Percentiles rank a stretch among this genome's conserved stretches.
phyloP scores from a whole-genome alignment of 164 flowering plant species.

The Kalanchoe fedtschenkoi region DNA sequence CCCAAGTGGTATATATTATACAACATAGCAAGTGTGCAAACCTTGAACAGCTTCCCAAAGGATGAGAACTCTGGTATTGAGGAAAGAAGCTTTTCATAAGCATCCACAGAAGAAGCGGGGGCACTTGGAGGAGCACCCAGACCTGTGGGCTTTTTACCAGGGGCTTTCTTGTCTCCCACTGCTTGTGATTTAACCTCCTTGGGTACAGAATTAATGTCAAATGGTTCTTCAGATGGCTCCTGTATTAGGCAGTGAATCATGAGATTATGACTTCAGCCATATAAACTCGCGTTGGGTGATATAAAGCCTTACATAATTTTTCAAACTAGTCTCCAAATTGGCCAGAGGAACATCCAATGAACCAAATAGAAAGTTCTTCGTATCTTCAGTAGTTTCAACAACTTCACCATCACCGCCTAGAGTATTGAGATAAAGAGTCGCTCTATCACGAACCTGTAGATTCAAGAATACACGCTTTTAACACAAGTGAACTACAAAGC shows the following conservation, averaged over 20 bases:
- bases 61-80: slow-evolving; percentile 72
- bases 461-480: not conserved
- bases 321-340: slow-evolving; percentile 79
- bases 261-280: slow-evolving; percentile 3
- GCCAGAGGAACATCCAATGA: slow-evolving; percentile 71
- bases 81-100: slow-evolving; percentile 75
- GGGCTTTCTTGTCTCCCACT: slow-evolving; percentile 87
- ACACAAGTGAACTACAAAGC: not conserved
- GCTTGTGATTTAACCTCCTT: slow-evolving; percentile 83
- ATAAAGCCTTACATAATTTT: slow-evolving; percentile 57
- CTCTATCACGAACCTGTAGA: slow-evolving; percentile 92
- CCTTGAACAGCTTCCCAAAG: slow-evolving; percentile 97
- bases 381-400: slow-evolving; percentile 61
- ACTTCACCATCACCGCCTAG: slow-evolving; percentile 72
- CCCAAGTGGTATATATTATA: not conserved
- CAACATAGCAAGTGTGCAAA: slow-evolving; percentile 14
- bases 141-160: slow-evolving; percentile 81
- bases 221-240: slow-evolving; percentile 84
- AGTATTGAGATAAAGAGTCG: slow-evolving; percentile 76
- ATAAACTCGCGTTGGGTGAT: not conserved
- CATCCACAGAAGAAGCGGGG: slow-evolving; percentile 61
- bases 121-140: slow-evolving; percentile 65
- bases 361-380: slow-evolving; percentile 78
- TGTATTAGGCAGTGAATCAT: slow-evolving; percentile 19
- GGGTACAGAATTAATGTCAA: slow-evolving; percentile 72